Evolutionary conservation across 106 monocot genomes (phyloP), one percentile per base, ranked within the genome.

Genomic region (Posidonia australis): DNA sequence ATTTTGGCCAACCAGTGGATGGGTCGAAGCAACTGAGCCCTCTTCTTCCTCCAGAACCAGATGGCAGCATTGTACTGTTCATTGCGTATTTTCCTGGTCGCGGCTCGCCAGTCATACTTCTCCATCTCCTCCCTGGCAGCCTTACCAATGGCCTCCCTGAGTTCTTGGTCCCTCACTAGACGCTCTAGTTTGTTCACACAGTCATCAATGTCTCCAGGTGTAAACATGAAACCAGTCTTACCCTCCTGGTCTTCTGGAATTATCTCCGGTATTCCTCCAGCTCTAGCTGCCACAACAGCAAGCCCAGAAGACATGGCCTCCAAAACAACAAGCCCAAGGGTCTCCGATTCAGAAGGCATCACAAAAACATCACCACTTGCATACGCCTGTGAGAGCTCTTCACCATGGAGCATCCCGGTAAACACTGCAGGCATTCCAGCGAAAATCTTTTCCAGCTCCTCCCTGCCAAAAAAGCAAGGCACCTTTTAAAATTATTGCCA

Each of bases 341-440:
- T 98, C 78, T 98, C 96, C 0, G 96, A 90, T 58, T 98, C 96
- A 0, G 96, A 91, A 6, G 96, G 90, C 90, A 87, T 98, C 62
- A 77, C 76, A 54, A 98, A 90, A 18, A 98, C 59, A 57, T 98
- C 96, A 0, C 87, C 90, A 52, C 90, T 98, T 1, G 96, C 87
- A 31, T 98, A 98, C 14, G 90, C 90, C 72, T 76, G 73, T 0
- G 96, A 87, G 21, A 98, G 87, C 66, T 90, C 90, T 67, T 98
- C 90, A n/a, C 90, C 96, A 65, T 80, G 90, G 6, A 98, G 80
- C 84, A 87, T 98, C 48, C 90, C 90, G 4, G 84, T 90, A 75
- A 98, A 98, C 23, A 98, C 84, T 16, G 72, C 87, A 19, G 86
- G 75, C 80, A 82, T 84, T 54, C 90, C 96, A 7, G 66, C 26